Conservation (phyloP, 1,284 basidiomycete species). For the Vanrija pseudolonga region DNA sequence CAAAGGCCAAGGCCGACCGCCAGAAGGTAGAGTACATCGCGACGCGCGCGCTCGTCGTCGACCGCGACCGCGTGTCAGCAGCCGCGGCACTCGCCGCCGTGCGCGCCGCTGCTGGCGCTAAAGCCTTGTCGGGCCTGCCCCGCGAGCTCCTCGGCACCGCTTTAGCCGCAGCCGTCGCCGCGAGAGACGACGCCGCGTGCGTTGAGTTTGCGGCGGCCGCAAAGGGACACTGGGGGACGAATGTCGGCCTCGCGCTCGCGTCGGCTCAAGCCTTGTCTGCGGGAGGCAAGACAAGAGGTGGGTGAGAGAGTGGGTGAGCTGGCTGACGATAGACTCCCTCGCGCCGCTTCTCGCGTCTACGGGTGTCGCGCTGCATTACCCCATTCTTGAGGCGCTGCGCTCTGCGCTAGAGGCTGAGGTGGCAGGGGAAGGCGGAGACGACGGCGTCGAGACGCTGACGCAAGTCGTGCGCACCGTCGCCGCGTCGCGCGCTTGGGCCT, state of each 20-base stretch:
- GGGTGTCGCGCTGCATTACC: conserved; percentile 9
- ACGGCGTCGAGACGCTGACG: neutral
- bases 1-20: conserved; percentile 21
- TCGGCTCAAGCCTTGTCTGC: conserved; percentile 25
- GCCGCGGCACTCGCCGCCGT: conserved; percentile 7
- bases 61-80: neutral
- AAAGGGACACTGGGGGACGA: conserved; percentile 27
- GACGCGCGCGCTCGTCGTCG: neutral
- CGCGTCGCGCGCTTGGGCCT: conserved; percentile 10
- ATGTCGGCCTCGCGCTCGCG: conserved; percentile 25
- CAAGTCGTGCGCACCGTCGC: conserved; percentile 3
- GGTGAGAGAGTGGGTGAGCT: neutral
- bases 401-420: neutral
- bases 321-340: conserved; percentile 5
- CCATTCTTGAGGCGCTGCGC: conserved; percentile 3
- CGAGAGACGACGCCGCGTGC: conserved; percentile 10
- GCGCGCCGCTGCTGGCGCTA: conserved; percentile 1
- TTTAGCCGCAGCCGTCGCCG: conserved; percentile 22
- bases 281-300: conserved; percentile 18
- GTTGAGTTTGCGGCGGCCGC: conserved; percentile 22
- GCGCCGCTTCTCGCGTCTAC: conserved; percentile 7
- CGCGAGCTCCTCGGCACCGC: conserved; percentile 36
- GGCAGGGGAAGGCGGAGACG: neutral
- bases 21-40: conserved; percentile 19
- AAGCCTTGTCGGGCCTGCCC: conserved; percentile 16